phyloP scores from a whole-genome alignment of 257 asterid genomes.

The Parsonsia alboflavescens region DNA sequence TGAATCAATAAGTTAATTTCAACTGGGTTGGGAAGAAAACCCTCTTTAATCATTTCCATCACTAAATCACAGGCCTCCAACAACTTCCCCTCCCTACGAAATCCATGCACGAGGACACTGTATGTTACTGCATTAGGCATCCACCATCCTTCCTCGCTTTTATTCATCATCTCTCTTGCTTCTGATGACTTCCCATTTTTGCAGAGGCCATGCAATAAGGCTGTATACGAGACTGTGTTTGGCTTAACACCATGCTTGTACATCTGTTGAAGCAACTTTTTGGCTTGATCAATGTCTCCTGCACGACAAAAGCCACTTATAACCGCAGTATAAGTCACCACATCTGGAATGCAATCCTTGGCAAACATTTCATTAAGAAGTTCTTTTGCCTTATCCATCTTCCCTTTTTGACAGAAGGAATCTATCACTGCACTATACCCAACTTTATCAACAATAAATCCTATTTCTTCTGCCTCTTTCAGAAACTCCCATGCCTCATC shows the following conservation, averaged over 20 bases:
- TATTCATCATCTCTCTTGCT: slow-evolving; percentile 80
- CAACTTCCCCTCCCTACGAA: slow-evolving; percentile 82
- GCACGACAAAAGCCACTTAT: slow-evolving; percentile 60
- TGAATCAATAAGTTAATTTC: slow-evolving; percentile 81
- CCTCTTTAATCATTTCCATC: slow-evolving; percentile 69
- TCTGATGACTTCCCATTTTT: slow-evolving; percentile 57
- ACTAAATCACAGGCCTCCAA: slow-evolving; percentile 65
- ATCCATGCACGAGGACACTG: slow-evolving; percentile 79
- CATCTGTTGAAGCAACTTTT: slow-evolving; percentile 73
- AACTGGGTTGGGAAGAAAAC: slow-evolving; percentile 70
- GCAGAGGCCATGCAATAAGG: slow-evolving; percentile 78
- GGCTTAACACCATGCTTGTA: slow-evolving; percentile 81
- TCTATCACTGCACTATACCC: slow-evolving; percentile 69
- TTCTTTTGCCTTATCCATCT: slow-evolving; percentile 62
- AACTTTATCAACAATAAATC: slow-evolving; percentile 65
- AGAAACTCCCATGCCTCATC: slow-evolving; percentile 69
- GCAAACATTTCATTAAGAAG: slow-evolving; percentile 71
- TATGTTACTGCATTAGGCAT: slow-evolving; percentile 76
- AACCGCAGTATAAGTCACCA: slow-evolving; percentile 85
- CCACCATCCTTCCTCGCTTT: slow-evolving; percentile 85
- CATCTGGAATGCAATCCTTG: slow-evolving; percentile 81
- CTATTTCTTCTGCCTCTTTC: slow-evolving; percentile 65
- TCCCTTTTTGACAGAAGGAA: slow-evolving; percentile 64
- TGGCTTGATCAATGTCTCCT: slow-evolving; percentile 70
- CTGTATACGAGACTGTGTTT: slow-evolving; percentile 72